Percentiles rank a stretch among this genome's conserved stretches.
Conservation (phyloP, 768 basidiomycete genomes). For the Leucosporidium scottii region DNA sequence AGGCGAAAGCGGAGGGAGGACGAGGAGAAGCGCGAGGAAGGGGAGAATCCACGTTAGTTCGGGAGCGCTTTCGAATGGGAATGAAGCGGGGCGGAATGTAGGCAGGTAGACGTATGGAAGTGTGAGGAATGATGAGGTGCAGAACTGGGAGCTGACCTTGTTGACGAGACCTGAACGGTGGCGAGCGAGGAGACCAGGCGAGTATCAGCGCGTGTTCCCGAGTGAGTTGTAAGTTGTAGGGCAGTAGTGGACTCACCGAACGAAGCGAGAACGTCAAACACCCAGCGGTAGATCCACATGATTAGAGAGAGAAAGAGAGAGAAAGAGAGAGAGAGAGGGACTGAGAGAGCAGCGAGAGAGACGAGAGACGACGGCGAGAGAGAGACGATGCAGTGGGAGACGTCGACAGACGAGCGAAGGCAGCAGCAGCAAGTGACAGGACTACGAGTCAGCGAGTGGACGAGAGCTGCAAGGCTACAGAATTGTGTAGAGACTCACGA, state of each 20-base stretch:
- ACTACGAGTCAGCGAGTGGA: no score
- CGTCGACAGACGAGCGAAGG: no score
- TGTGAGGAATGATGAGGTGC: no score
- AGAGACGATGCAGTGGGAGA: not conserved
- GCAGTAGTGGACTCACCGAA: constrained; percentile 57
- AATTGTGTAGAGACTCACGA: no score
- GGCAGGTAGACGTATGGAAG: not conserved
- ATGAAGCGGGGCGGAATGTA: not conserved
- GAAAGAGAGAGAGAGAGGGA: not conserved
- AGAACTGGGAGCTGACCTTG: constrained; percentile 15
- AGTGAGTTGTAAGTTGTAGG: not conserved
- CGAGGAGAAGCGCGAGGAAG: not conserved
- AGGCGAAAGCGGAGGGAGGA: not conserved
- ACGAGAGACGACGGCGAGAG: not conserved
- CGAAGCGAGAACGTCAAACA: constrained; percentile 89
- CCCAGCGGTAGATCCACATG: constrained; percentile 89
- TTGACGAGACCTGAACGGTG: constrained; percentile 34
- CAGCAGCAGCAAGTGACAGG: no score
- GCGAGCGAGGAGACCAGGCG: not conserved
- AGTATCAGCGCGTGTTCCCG: not conserved
- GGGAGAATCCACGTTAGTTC: not conserved
- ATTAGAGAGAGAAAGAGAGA: not conserved
- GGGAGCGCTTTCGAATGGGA: not conserved
- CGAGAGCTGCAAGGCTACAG: no score
- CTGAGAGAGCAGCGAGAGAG: not conserved